These are phyloP conservation scores for Metschnikowia dekortorum DNA, from an alignment of 805 yeast genomes.

Conservation along the genomic window DNA sequence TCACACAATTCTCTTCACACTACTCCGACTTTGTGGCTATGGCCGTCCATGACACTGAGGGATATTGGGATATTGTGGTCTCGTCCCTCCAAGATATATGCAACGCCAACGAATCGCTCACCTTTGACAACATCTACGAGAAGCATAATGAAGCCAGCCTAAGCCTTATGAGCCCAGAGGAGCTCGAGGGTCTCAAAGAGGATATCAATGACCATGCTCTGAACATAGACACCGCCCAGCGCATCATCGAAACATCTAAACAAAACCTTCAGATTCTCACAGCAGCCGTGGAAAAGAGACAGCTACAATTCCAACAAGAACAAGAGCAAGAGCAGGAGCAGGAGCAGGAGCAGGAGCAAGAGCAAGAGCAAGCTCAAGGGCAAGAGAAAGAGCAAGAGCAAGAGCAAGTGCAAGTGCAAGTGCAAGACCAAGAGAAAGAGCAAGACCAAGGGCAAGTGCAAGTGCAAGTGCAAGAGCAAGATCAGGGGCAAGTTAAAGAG, in stretches of 20 bases:
- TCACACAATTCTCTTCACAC: no score
- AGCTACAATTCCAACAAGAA: conserved; percentile 12
- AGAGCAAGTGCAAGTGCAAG: conserved; percentile 2
- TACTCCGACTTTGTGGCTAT: not conserved
- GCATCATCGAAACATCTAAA: conserved; percentile 36
- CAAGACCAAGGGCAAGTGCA: not conserved
- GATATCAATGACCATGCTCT: conserved; percentile 49
- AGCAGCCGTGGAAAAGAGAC: conserved; percentile 16
- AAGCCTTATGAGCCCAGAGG: conserved; percentile 31
- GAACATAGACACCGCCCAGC: conserved; percentile 48
- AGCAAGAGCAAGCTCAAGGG: not conserved
- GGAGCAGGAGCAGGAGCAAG: not conserved
- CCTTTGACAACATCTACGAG: conserved; percentile 42
- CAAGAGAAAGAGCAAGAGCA: conserved; percentile 8
- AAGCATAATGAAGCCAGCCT: conserved; percentile 24
- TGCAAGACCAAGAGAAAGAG: not conserved
- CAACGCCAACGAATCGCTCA: conserved; percentile 52
- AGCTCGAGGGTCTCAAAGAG: conserved; percentile 37
- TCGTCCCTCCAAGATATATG: conserved; percentile 66
- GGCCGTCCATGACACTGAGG: conserved; percentile 39
- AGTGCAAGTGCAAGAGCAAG: no score
- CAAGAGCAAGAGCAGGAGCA: conserved; percentile 6
- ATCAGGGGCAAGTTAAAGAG: no score
- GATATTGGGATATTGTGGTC: conserved; percentile 65
- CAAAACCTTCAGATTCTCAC: conserved; percentile 48